These are phyloP conservation scores for Ogataea pilisensis DNA, from an alignment of 805 yeast genomes.

Conservation along the genomic window DNA sequence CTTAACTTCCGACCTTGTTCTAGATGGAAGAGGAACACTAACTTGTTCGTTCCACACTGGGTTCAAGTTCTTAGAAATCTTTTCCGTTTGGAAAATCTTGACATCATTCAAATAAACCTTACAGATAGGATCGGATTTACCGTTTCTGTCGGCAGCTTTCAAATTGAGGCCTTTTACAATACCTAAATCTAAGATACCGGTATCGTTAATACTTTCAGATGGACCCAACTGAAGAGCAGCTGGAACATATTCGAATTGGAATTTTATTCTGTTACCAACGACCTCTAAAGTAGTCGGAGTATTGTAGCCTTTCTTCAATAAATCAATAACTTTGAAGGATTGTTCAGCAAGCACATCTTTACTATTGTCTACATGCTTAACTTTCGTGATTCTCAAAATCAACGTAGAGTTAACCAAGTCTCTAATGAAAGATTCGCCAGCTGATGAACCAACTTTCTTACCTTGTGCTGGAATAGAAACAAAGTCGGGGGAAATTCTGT, in stretches of 20 bases:
- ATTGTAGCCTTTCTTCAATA: constrained; percentile 47
- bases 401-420: constrained; percentile 61
- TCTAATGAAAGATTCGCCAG: constrained; percentile 61
- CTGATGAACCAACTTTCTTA: constrained; percentile 40
- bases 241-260: constrained; percentile 62
- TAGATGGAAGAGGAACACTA: constrained; percentile 57
- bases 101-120: constrained; percentile 50
- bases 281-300: constrained; percentile 44
- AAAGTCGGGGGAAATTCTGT: constrained; percentile 54
- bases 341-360: constrained; percentile 51
- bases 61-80: constrained; percentile 59
- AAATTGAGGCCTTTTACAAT: constrained; percentile 53
- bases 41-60: constrained; percentile 76
- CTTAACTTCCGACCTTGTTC: constrained; percentile 47
- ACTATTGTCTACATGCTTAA: constrained; percentile 40
- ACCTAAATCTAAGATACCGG: constrained; percentile 57
- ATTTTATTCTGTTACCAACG: constrained; percentile 33
- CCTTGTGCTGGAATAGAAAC: constrained; percentile 47
- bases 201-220: constrained; percentile 61
- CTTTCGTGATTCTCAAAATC: constrained; percentile 54
- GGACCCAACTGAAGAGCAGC: constrained; percentile 48
- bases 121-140: constrained; percentile 72
- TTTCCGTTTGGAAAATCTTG: constrained; percentile 53
- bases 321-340: constrained; percentile 45
- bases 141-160: constrained; percentile 61